Base-by-base conservation (phyloP, 345 rosid genomes). In the Lepidium aucheri region DNA sequence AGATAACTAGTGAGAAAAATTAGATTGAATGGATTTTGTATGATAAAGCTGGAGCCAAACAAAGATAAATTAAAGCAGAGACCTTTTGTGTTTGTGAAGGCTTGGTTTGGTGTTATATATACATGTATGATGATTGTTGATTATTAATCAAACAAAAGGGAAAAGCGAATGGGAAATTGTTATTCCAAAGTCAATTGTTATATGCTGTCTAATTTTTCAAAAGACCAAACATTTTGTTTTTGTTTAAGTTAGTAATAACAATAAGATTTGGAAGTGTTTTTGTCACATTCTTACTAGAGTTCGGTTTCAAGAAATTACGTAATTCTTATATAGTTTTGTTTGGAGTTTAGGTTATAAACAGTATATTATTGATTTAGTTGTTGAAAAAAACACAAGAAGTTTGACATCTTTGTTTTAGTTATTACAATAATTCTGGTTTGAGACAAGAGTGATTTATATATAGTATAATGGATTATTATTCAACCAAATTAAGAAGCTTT, bases 81-180 rank as follows among this genome's bases (percentile, higher is more conserved):
- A 26, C 24, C 69, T 74, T 74, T 74, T 74, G 74, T 74, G 69
- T 61, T 45, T 53, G 78, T 68, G 78, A 68, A 74, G 78, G 59
- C 12, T 51, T 57, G 66, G 70, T 52, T 24, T 38, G 55, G 16
- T 41, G 22, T 16, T 30, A 28, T 16, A 26, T 28, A 6, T 6
- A 5, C 32, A 28, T 28, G 12, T 53, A 18, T 62, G 49, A 72
- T 64, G 60, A 63, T 47, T 40, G 46, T 42, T 59, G 11, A 26
- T 47, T 38, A 33, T 51, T 38, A 9, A 10, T 10, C 42, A 22
- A 35, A 54, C 32, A 44, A 16, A 59, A 8, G 32, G 32, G n/a
- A 39, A 41, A 17, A 46, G 51, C 13, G n/a, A 16, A 68, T 60
- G 38, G 36, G 52, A 41, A 32, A 51, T 36, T 60, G 61, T 69